Base-by-base conservation (phyloP, 2,329 filamentous ascomycete species). In the Dactylellina haptotyla region DNA sequence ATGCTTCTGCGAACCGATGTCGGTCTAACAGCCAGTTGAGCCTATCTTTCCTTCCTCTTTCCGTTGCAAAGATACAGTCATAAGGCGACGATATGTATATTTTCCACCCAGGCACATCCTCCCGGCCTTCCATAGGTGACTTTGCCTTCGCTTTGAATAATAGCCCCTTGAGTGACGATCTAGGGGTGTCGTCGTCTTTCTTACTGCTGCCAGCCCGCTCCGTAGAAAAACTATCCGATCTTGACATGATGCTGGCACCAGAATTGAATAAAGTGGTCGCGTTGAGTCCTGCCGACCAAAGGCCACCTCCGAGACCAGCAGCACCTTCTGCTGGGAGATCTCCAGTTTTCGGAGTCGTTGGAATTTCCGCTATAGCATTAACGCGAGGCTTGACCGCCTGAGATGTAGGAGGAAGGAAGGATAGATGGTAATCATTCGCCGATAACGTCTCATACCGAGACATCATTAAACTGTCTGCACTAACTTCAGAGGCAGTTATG, bases 61-160 rank as follows among this genome's bases (percentile, higher is more conserved):
- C 93, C 1, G 95, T 92, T 0, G 92, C 92, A 62, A 97, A 83
- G n/a, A 98, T 90, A 78, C 93, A 98, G 81, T 99, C 95, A 79
- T 96, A 99, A 0, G 95, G 95, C 77, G 93, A 97, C 78, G 97
- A 93, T 41, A 99, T 92, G 79, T 97, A 97, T 14, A 99, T 90
- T 78, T 98, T 91, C 76, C 89, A 84, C 4, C 89, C 88, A 37
- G 85, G 83, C 8, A 85, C 76, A 53, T 78, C 75, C 23, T 77
- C 77, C 3, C 76, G 75, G 59, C 77, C 77, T 32, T 67, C 64
- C 70, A 75, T 75, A n/a, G 57, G 63, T 4, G 70, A 75, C 82
- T 85, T 70, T 80, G 56, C 30, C 23, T 75, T 67, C n/a, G 64
- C 26, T 41, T 67, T 67, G 10, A 67, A 8, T n/a, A 67, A 59